Conservation (phyloP, 2,329 filamentous ascomycete species). For the Magnaporthiopsis rhizophila region DNA sequence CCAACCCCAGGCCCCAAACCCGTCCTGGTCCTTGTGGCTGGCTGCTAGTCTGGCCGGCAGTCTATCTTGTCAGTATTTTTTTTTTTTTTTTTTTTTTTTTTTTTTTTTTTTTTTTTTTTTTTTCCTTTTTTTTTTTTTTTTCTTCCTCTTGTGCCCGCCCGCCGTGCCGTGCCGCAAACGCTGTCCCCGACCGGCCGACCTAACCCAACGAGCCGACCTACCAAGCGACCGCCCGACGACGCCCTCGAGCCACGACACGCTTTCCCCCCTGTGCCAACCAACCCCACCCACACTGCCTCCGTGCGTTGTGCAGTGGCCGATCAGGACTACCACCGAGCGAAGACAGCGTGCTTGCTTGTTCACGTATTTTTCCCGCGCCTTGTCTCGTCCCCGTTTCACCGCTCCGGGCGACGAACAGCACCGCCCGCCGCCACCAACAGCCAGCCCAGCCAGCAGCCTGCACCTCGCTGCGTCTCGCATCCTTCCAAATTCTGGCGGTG, state of each 20-base stretch:
- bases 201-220: no score
- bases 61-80: not conserved
- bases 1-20: not conserved
- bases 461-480: not conserved
- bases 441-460: not conserved
- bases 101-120: not conserved
- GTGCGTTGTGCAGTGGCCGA: not conserved
- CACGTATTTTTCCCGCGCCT: not conserved
- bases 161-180: not conserved
- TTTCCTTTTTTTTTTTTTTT: not conserved
- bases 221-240: not conserved
- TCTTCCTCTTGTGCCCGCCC: not conserved
- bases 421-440: no score
- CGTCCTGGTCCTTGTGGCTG: not conserved
- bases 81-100: not conserved
- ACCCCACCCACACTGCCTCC: not conserved
- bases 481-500: not conserved
- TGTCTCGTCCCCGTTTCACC: slow-evolving; percentile 1
- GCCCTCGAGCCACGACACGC: not conserved
- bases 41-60: not conserved
- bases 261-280: not conserved
- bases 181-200: not conserved
- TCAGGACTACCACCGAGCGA: not conserved
- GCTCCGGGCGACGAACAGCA: not conserved
- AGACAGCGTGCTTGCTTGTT: not conserved